phyloP scores from a whole-genome alignment of 2,329 filamentous ascomycete genomes.

The Phialocephala sp. region DNA sequence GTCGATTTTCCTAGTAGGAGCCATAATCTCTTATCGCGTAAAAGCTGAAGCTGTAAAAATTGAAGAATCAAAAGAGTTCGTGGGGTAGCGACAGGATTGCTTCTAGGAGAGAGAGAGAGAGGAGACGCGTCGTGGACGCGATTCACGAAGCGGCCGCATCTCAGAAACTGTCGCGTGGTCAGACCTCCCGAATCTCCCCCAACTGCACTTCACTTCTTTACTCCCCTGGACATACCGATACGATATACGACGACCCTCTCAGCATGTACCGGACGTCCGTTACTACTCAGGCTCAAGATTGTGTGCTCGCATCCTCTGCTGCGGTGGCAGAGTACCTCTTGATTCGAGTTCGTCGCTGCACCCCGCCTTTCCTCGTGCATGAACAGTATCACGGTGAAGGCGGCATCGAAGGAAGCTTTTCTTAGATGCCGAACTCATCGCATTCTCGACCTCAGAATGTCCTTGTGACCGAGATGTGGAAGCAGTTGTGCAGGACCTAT shows the following conservation, averaged over 20 bases:
- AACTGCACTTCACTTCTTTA: not conserved
- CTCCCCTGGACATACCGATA: not conserved
- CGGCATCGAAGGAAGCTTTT: not conserved
- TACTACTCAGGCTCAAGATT: not conserved
- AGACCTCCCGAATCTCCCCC: not conserved
- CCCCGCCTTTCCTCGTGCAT: constrained; percentile 3
- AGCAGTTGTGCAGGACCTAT: not conserved
- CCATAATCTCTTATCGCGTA: not conserved
- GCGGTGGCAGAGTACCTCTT: not conserved
- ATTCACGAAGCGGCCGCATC: not conserved
- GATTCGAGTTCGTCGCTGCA: not conserved
- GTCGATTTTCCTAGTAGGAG: not conserved
- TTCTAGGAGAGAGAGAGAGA: too few species aligned
- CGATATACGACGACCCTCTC: not conserved
- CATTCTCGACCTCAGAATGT: not conserved
- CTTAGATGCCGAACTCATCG: not conserved
- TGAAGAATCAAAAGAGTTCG: too few species aligned
- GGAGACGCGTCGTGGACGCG: not conserved
- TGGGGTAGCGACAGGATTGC: not conserved
- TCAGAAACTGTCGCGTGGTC: not conserved
- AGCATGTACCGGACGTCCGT: not conserved
- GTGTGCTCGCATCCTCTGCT: not conserved
- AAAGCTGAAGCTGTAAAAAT: too few species aligned
- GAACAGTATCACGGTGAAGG: not conserved
- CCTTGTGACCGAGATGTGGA: not conserved